Evolutionary conservation across 345 rosid species (phyloP), one percentile per base, ranked within the genome.

Genomic region (Rhizophora mangle): DNA sequence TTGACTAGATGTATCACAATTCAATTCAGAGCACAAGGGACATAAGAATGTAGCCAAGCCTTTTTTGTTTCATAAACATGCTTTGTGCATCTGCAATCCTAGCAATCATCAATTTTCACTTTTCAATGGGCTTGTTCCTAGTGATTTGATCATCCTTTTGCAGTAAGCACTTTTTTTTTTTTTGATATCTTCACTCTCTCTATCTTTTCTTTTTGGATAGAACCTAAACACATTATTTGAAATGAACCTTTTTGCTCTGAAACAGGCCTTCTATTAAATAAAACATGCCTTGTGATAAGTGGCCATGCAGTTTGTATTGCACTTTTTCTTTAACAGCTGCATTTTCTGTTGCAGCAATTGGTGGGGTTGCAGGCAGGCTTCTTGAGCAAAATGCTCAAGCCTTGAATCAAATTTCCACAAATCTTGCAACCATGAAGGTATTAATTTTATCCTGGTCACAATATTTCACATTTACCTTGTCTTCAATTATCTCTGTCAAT

Each of bases 331-430:
- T 16, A 63, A 31, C 54, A 71, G 57, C 57, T 52, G 54, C 39
- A 13, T 13, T 67, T n/a, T 67, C 64, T 67, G n/a, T 72, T 74
- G 77, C 85, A 88, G 89, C 73, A 32, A 77, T 88, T 74, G 86
- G 80, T 31, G 93, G 90, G 61, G 58, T 69, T 31, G 67, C 79
- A 3, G 81, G 81, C 18, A 87, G 83, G 75, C 87, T 90, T 82
- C 86, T 87, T 39, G 76, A 84, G 80, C 84, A 85, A 75, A 93
- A 93, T 79, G 69, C 71, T 34, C 82, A 79, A 60, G 73, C 75
- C 54, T 72, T 90, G 16, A 64, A 36, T 59, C 86, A 82, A 71
- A 87, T 93, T 68, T 77, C 82, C 65, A 73, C 81, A 52, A 92
- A 93, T 82, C 67, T 87, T 61, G 69, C 81, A 60, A 39, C 81